Conservation (phyloP, 352 stramenopile genomes). For the Phytopythium sindhum region DNA sequence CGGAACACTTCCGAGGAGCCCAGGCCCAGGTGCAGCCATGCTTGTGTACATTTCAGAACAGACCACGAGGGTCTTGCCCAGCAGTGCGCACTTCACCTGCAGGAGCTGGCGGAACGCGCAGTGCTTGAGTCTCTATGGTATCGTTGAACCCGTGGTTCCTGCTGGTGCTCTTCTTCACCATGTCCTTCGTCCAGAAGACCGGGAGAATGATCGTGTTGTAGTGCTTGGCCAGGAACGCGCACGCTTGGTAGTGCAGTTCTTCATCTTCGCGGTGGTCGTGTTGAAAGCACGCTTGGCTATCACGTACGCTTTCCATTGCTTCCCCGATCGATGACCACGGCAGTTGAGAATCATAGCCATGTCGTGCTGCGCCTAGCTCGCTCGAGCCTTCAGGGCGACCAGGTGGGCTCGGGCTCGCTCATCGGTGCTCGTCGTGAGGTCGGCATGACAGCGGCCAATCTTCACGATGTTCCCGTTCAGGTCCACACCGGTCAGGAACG, state of each 20-base stretch:
- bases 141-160: neutral
- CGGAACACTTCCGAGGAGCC: neutral
- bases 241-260: conserved; percentile 1
- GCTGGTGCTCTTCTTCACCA: neutral
- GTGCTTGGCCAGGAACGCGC: neutral
- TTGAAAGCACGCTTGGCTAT: too few species aligned
- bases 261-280: neutral
- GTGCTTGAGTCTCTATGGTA: neutral
- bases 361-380: too few species aligned
- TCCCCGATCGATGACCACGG: neutral
- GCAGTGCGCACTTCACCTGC: neutral
- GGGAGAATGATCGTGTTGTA: neutral
- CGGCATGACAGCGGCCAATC: too few species aligned
- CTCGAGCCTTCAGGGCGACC: too few species aligned
- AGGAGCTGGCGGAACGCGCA: neutral
- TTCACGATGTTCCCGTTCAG: too few species aligned
- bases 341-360: too few species aligned
- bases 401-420: too few species aligned
- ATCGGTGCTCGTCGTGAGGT: too few species aligned
- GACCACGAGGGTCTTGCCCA: neutral
- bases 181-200: neutral
- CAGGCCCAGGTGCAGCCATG: neutral
- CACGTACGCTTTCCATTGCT: neutral
- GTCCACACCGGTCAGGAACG: too few species aligned
- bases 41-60: neutral